Evolutionary conservation across 371 early-diverging fungal genomes (phyloP), one percentile per base, ranked within the genome.

Genomic region (Nematocida ironsii): DNA sequence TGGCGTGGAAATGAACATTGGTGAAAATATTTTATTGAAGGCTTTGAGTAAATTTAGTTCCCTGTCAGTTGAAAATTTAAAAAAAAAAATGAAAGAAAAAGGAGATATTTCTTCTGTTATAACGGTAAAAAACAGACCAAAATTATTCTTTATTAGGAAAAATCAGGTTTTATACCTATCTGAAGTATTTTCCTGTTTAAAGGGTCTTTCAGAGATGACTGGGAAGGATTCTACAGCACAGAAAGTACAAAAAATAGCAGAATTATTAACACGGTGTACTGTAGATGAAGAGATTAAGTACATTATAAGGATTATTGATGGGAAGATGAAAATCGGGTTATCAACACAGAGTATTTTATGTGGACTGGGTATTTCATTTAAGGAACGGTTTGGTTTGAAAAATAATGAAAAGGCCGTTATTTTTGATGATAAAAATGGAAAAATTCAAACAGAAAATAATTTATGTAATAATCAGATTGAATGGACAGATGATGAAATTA

Each of bases 21-120:
- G 97, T 48, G 97, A 96, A 83, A 90, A 91, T 9, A 85, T 94
- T 3, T 86, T 97, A 44, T 90, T 95, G 84, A 96, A 95, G 86
- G 94, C 95, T 5, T 91, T 97, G 72, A 95, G 92, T 4, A 85
- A 91, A 48, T 91, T 94, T 0, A 93, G 95, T 0, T 94, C 95
- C 5, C 87, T 92, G 25, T 89, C 90, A 40, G 85, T 89, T 62
- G 87, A 89, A 18, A 89, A 89, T 71, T 90, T 97, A 82, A 95
- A 94, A 83, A 84, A 89, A 55, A 93, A 92, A 39, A 88, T 92
- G 76, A 88, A 87, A 13, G 89, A 89, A 72, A 85, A 89, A 1
- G 98, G 98, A 56, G 98, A 97, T 86, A 85, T 97, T 58, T 97
- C 96, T 5, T 87, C 88, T 20, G 92, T 96, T 33, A 96, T 92